Evolutionary conservation across 2,329 filamentous ascomycete genomes (phyloP).

Genomic region (Alternaria angustiovoidea): DNA sequence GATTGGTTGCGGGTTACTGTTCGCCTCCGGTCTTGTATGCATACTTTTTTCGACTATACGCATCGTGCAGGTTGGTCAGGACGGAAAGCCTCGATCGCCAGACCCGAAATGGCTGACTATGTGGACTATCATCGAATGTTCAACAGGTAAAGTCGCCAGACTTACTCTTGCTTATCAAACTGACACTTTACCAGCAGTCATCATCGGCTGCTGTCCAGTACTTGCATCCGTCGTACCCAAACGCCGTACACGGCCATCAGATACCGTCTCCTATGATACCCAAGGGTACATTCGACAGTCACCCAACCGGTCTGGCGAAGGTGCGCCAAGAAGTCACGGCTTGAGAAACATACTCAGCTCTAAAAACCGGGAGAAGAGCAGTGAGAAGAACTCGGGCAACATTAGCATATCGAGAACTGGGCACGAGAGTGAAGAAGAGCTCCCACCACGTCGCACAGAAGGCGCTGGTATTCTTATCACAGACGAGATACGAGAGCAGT

Average conservation of each 20-base stretch:
- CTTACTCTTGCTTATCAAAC: background rate
- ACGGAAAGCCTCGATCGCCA: slow-evolving; percentile 36
- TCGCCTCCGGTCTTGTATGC: slow-evolving; percentile 37
- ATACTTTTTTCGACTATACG: slow-evolving; percentile 38
- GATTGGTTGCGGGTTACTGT: slow-evolving; percentile 41
- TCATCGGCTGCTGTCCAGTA: slow-evolving; percentile 36
- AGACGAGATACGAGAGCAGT: slow-evolving; percentile 12
- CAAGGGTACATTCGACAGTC: slow-evolving; percentile 28
- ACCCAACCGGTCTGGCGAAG: slow-evolving; percentile 6
- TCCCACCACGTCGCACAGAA: slow-evolving; percentile 13
- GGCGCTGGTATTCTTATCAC: slow-evolving; percentile 12
- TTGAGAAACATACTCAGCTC: slow-evolving; percentile 20
- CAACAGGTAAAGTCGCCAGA: slow-evolving; percentile 39
- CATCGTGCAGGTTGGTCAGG: slow-evolving; percentile 45
- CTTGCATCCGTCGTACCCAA: slow-evolving; percentile 28
- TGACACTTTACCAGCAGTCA: slow-evolving; percentile 25
- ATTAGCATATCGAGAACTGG: slow-evolving; percentile 11
- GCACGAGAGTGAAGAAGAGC: slow-evolving; percentile 21
- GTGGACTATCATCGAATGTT: slow-evolving; percentile 49
- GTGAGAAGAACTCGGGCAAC: slow-evolving; percentile 8
- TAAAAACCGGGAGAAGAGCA: slow-evolving; percentile 8
- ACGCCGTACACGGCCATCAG: background rate
- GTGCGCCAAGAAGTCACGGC: slow-evolving; percentile 1
- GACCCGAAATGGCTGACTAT: slow-evolving; percentile 49
- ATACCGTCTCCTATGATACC: slow-evolving; percentile 10